These are phyloP conservation scores for Selaginella tamariscina DNA, from an alignment of 75 land plant genomes.

Conservation along the genomic window DNA sequence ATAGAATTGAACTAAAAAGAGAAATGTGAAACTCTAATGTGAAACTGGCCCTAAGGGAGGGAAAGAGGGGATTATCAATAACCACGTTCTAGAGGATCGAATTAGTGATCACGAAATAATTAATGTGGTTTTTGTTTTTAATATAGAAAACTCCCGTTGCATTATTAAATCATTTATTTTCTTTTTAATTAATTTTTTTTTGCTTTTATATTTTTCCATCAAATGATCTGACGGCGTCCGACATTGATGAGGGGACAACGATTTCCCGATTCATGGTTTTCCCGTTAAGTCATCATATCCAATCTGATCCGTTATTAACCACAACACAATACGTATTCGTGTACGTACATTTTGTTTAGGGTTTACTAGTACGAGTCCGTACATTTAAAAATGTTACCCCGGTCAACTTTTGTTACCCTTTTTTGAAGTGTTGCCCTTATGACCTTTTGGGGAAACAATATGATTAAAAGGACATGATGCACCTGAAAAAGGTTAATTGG, in stretches of 20 bases:
- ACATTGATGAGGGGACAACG: conserved; percentile 3
- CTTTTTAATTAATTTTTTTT: not conserved
- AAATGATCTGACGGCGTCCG: not conserved
- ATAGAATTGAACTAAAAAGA: not conserved
- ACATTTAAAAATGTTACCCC: too few species aligned
- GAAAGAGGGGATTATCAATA: not conserved
- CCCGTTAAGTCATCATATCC: too few species aligned
- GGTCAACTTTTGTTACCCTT: too few species aligned
- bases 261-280: not conserved
- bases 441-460: too few species aligned
- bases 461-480: too few species aligned
- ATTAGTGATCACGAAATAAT: not conserved
- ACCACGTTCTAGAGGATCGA: not conserved
- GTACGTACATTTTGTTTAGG: too few species aligned
- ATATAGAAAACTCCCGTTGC: not conserved
- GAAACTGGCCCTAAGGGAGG: not conserved
- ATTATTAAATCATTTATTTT: not conserved
- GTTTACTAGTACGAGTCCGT: too few species aligned
- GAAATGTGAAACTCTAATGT: not conserved
- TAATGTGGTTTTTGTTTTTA: not conserved
- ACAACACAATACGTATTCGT: too few species aligned
- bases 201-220: not conserved
- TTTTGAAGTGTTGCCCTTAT: too few species aligned
- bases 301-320: too few species aligned
- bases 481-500: too few species aligned